Base-by-base conservation (phyloP, 2,329 filamentous ascomycete species). In the Aspergillus hiratsukae region DNA sequence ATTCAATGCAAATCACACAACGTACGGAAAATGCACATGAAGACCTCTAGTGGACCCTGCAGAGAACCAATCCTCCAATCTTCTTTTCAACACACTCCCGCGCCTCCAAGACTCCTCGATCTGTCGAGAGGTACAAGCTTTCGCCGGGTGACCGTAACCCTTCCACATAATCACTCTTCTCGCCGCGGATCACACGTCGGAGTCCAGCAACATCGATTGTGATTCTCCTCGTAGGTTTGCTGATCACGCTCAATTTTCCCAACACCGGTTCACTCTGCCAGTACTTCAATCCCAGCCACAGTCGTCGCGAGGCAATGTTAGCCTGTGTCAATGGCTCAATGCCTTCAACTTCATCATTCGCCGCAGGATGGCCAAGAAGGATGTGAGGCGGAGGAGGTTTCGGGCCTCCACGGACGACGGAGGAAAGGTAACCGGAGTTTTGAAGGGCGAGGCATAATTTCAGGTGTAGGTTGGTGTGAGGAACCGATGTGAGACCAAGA, bases 201-300 rank as follows among this genome's bases (percentile, higher is more conserved):
- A 97, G 74, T 49, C 86, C 82, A 17, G 76, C 60, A 25, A 87
- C 80, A 51, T 85, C 80, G 59, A 90, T 79, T 64, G 82, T 88
- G 70, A 95, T 82, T 64, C 85, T 75, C 62, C 90, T 82, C 66
- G 84, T 92, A 9, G 91, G 88, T 74, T 87, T 93, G 68, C 83
- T 88, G 58, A 96, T 79, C 69, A 88, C 72, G 50, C 75, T 73
- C 67, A 93, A 81, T 61, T 84, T 81, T 60, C 79, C 80, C 63
- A 97, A 76, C 23, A 96, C 91, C 5, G 92, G 90, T 73, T 87
- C 81, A 69, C 88, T 88, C 64, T 91, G 86, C 84, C 84, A 90
- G 82, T 96, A 96, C 78, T 96, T 96, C 67, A 96, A 78, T 1
- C 91, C 91, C 11, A 97, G 76, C 92, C 92, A 97, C 63, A 97